Percentiles rank a stretch among this genome's conserved stretches.
Evolutionary conservation across 1,284 basidiomycete genomes (phyloP).

Genomic region (Apiotrichum montevideense): DNA sequence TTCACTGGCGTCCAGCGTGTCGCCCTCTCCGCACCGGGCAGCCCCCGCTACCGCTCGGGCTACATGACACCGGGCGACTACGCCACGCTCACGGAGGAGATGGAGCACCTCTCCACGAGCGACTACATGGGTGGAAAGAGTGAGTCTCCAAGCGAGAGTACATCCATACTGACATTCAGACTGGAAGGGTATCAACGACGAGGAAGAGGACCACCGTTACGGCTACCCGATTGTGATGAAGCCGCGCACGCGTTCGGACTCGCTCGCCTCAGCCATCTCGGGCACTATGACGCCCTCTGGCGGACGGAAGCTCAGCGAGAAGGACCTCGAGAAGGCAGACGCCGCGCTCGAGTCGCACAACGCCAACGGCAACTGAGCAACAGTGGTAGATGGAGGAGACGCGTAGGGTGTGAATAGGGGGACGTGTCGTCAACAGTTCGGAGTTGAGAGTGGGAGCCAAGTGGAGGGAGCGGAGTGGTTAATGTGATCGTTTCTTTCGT

Average conservation of each 20-base stretch:
- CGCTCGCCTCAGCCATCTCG: slow-evolving; percentile 60
- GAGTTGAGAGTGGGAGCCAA: too few species aligned
- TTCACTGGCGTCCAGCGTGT: slow-evolving; percentile 60
- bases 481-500: too few species aligned
- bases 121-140: slow-evolving; percentile 73
- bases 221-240: slow-evolving; percentile 91
- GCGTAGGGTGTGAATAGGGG: too few species aligned
- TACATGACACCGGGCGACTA: slow-evolving; percentile 74
- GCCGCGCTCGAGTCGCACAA: slow-evolving; percentile 57
- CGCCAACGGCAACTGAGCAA: slow-evolving; percentile 15
- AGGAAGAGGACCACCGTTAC: slow-evolving; percentile 82
- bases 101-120: slow-evolving; percentile 77
- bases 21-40: slow-evolving; percentile 72
- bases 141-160: slow-evolving; percentile 40
- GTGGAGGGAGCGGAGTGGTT: too few species aligned
- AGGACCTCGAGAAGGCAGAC: slow-evolving; percentile 74
- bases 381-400: too few species aligned
- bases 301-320: slow-evolving; percentile 67
- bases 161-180: slow-evolving; percentile 12
- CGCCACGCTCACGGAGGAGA: slow-evolving; percentile 92
- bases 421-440: too few species aligned
- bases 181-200: slow-evolving; percentile 47
- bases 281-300: slow-evolving; percentile 84
- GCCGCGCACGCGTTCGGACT: slow-evolving; percentile 70
- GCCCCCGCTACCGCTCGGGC: slow-evolving; percentile 71